Base-by-base conservation (phyloP, 2,329 filamentous ascomycete genomes). In the Didymella glomerata region DNA sequence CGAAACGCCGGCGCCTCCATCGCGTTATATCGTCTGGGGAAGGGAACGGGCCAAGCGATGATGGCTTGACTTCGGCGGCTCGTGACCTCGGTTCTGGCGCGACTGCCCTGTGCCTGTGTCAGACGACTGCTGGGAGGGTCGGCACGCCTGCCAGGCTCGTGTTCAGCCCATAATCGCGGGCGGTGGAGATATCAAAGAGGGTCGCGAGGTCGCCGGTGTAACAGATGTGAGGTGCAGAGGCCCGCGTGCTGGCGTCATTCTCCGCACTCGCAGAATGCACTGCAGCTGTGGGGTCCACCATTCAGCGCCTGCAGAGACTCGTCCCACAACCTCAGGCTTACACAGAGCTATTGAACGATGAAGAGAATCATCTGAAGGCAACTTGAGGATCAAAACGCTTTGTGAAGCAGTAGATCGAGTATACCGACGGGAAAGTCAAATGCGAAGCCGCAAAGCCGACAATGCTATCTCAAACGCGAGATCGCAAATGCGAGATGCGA, bases 61-160 rank as follows among this genome's bases (percentile, higher is more conserved):
- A 62, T 63, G 65, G 65, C 67, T 65, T 66, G 52, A 61, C 52
- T 32, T 63, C 44, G 63, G 58, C 57, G 61, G 66, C 68, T 68
- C 67, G 67, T 71, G 70, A 72, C 67, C 70, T 71, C 64, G 66
- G 63, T 47, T 59, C 53, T 54, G 57, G 57, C 46, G 45, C 25
- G 22, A 54, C 52, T 38, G 50, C 48, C 58, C 45, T 57, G 59
- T 51, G 56, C 50, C 48, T 42, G 46, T 56, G 64, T 70, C 68
- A 70, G 65, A 52, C 65, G 68, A 67, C 64, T 28, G 20, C 28
- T 34, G 42, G 42, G 28, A 44, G 36, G 51, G 52, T 60, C 66
- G 63, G 63, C 61, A 51, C 51, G 54, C 62, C 45, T 64, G 57
- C 63, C 65, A 59, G 40, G 28, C 18, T 46, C 25, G 45, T 54